These are phyloP conservation scores for Yamadazyma atmosphaerica DNA, from an alignment of 1,139 yeast genomes.

Conservation along the genomic window DNA sequence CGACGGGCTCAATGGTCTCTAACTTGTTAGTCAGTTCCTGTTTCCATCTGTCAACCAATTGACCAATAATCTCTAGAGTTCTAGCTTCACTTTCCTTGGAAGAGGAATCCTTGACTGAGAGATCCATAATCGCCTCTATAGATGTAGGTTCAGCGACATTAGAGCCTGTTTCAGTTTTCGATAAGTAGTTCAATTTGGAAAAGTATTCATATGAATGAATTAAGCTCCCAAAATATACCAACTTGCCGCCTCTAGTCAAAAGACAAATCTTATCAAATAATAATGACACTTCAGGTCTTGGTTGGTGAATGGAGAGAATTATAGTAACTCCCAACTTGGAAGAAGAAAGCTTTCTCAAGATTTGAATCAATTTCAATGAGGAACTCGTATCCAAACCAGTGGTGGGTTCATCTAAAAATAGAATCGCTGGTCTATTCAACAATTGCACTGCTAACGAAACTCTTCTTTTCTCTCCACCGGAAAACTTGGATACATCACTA, in stretches of 20 bases:
- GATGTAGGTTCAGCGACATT: conserved; percentile 21
- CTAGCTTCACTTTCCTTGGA: conserved; percentile 41
- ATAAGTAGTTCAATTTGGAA: conserved; percentile 24
- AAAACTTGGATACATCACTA: conserved; percentile 47
- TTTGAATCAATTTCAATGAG: conserved; percentile 64
- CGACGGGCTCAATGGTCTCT: conserved; percentile 11
- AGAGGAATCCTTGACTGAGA: conserved; percentile 67
- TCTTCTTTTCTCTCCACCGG: conserved; percentile 86
- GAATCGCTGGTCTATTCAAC: conserved; percentile 69
- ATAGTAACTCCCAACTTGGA: conserved; percentile 65
- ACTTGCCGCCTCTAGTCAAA: conserved; percentile 66
- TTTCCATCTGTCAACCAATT: conserved; percentile 55
- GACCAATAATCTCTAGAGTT: conserved; percentile 45
- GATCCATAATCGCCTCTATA: conserved; percentile 67
- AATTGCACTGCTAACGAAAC: conserved; percentile 78
- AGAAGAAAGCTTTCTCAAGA: conserved; percentile 54
- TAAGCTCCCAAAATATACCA: conserved; percentile 60
- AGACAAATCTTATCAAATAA: conserved; percentile 71
- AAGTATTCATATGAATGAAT: conserved; percentile 52
- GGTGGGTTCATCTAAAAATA: conserved; percentile 86
- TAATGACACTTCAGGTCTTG: conserved; percentile 68
- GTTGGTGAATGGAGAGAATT: conserved; percentile 80
- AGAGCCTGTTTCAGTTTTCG: conserved; percentile 3
- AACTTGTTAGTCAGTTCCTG: conserved; percentile 3
- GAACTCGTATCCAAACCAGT: conserved; percentile 85